These are phyloP conservation scores for Nepenthes mirabilis DNA, from an alignment of 148 eudicot genomes.

Conservation along the genomic window DNA sequence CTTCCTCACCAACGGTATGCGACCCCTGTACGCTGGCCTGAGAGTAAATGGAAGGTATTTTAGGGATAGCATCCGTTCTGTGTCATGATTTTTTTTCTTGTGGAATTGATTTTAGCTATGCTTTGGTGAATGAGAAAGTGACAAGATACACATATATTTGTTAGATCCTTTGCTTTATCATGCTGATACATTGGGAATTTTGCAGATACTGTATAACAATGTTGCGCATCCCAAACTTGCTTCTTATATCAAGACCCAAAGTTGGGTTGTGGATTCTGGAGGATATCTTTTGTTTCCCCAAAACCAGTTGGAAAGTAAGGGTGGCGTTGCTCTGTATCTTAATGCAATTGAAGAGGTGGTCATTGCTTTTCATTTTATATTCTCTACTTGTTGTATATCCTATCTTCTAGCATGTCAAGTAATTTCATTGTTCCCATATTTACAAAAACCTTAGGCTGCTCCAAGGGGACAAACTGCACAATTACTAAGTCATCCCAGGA, in stretches of 20 bases:
- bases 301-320: conserved; percentile 47
- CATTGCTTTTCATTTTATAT: neutral
- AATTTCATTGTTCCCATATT: no score
- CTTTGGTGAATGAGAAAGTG: neutral
- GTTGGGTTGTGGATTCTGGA: conserved; percentile 60
- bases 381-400: neutral
- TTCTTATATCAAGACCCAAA: conserved; percentile 51
- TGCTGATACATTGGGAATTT: conserved; percentile 12
- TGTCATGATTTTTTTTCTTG: neutral
- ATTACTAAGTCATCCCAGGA: no score
- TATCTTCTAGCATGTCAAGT: no score
- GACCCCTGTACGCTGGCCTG: conserved; percentile 75
- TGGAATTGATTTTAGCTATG: neutral
- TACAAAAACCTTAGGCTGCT: no score
- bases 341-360: conserved; percentile 86
- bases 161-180: neutral
- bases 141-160: no score
- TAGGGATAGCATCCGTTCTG: neutral
- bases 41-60: conserved; percentile 70
- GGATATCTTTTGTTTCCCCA: conserved; percentile 76
- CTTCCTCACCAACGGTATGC: conserved; percentile 81
- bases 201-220: conserved; percentile 76
- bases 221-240: conserved; percentile 88
- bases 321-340: conserved; percentile 67
- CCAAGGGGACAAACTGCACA: no score